A percentile compares a stretch with the other conserved stretches of the same genome.
Conservation (phyloP, 768 basidiomycete species). For the Mycena polygramma region DNA sequence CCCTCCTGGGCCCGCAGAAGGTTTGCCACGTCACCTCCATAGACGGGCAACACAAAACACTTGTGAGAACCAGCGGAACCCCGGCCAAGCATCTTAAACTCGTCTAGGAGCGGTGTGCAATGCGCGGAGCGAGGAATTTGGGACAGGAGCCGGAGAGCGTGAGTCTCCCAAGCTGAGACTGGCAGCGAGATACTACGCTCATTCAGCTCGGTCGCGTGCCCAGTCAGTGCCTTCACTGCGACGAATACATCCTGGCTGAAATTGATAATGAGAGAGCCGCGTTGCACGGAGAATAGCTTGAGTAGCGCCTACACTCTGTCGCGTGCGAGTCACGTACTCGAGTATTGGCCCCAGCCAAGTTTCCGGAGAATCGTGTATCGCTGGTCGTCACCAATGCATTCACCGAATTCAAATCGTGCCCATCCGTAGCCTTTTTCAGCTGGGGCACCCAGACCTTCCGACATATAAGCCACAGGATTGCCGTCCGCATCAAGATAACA, state of each 20-base stretch:
- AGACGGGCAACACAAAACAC: conserved; percentile 44
- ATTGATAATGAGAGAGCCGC: conserved; percentile 6
- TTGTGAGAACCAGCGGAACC: conserved; percentile 43
- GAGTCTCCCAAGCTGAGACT: conserved; percentile 38
- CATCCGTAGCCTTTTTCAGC: conserved; percentile 45
- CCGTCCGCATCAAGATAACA: too few relatives aligned
- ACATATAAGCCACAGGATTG: too few relatives aligned
- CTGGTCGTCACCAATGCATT: conserved; percentile 43
- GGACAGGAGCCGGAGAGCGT: conserved; percentile 37
- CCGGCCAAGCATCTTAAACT: conserved; percentile 43
- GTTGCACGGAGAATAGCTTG: conserved; percentile 3
- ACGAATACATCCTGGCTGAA: conserved; percentile 43
- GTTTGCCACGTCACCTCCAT: conserved; percentile 42
- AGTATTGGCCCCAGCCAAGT: conserved; percentile 49
- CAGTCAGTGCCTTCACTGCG: conserved; percentile 48
- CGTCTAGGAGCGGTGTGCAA: conserved; percentile 38
- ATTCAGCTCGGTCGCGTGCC: conserved; percentile 40
- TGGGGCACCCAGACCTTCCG: conserved; percentile 42
- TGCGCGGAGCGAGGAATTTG: conserved; percentile 25
- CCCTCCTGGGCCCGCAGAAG: background rate
- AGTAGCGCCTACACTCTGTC: conserved; percentile 40
- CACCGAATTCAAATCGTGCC: conserved; percentile 42
- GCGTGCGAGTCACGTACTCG: conserved; percentile 47
- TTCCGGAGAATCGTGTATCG: conserved; percentile 45
- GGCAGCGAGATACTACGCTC: conserved; percentile 20